Conservation (phyloP, 257 asterid species). For the Jacaranda mimosifolia region DNA sequence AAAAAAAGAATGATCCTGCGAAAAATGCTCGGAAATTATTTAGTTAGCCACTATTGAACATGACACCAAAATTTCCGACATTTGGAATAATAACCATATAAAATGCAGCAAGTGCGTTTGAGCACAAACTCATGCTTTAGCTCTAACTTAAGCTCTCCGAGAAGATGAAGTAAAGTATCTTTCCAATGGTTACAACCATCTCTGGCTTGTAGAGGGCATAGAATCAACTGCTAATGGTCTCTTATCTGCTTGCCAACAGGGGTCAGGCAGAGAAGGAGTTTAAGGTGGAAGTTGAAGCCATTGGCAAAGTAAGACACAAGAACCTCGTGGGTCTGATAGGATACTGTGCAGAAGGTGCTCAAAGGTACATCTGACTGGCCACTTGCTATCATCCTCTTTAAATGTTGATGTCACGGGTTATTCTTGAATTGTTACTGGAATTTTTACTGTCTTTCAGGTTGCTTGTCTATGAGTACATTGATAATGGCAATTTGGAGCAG, state of each 20-base stretch:
- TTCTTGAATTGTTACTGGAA: slow-evolving; percentile 7
- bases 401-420: neutral
- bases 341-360: slow-evolving; percentile 91
- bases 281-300: slow-evolving; percentile 98
- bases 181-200: neutral
- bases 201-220: slow-evolving; percentile 8
- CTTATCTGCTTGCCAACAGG: slow-evolving; percentile 51
- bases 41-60: neutral
- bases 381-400: slow-evolving; percentile 9
- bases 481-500: slow-evolving; percentile 97
- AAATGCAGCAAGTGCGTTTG: slow-evolving; percentile 10
- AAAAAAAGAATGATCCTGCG: neutral
- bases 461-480: slow-evolving; percentile 92
- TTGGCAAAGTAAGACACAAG: slow-evolving; percentile 97
- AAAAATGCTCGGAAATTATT: neutral
- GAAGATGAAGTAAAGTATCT: neutral
- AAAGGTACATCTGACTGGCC: slow-evolving; percentile 53
- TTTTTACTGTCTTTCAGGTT: slow-evolving; percentile 57
- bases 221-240: slow-evolving; percentile 20
- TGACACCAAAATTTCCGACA: neutral
- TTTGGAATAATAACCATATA: neutral
- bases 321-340: slow-evolving; percentile 95
- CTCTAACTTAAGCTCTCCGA: neutral
- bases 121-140: neutral
- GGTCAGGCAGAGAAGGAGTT: slow-evolving; percentile 98